Conservation (phyloP, 2,329 filamentous ascomycete genomes). For the Colletotrichum cuscutae region DNA sequence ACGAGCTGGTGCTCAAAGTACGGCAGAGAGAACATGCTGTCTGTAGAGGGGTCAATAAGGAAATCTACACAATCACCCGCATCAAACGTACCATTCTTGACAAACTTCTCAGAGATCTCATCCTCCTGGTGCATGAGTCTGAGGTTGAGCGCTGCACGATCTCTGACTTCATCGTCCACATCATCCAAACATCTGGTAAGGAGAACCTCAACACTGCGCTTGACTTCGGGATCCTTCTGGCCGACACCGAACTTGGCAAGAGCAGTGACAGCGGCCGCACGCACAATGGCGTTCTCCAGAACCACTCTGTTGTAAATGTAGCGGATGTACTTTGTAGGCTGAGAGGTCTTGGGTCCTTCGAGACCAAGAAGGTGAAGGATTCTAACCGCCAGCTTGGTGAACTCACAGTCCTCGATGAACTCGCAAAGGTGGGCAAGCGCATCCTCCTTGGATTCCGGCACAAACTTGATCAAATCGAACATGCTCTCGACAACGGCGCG, state of each 20-base stretch:
- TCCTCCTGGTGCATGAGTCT: slow-evolving; percentile 93
- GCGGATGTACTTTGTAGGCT: slow-evolving; percentile 98
- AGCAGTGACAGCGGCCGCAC: slow-evolving; percentile 94
- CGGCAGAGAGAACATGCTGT: slow-evolving; percentile 94
- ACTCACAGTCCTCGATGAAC: slow-evolving; percentile 99
- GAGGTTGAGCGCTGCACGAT: slow-evolving; percentile 92
- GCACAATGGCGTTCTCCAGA: slow-evolving; percentile 94
- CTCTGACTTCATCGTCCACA: slow-evolving; percentile 96
- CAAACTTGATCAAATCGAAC: slow-evolving; percentile 99
- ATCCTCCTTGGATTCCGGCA: slow-evolving; percentile 84
- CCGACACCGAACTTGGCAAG: slow-evolving; percentile 97
- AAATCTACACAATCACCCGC: neutral
- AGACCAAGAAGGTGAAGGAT: slow-evolving; percentile 94
- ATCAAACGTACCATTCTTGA: slow-evolving; percentile 81
- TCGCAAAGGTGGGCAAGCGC: slow-evolving; percentile 96
- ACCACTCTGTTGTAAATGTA: slow-evolving; percentile 99
- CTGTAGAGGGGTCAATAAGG: slow-evolving; percentile 54
- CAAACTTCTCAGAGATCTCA: slow-evolving; percentile 85
- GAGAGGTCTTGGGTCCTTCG: slow-evolving; percentile 93
- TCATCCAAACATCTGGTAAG: slow-evolving; percentile 95
- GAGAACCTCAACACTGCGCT: slow-evolving; percentile 92
- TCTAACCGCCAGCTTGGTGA: slow-evolving; percentile 95
- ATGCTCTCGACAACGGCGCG: slow-evolving; percentile 97
- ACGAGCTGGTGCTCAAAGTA: slow-evolving; percentile 97
- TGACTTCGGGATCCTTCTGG: slow-evolving; percentile 95